Percentiles rank a stretch among this genome's conserved stretches.
phyloP scores from a whole-genome alignment of 495 filamentous ascomycete genomes.

The Halenospora varia region DNA sequence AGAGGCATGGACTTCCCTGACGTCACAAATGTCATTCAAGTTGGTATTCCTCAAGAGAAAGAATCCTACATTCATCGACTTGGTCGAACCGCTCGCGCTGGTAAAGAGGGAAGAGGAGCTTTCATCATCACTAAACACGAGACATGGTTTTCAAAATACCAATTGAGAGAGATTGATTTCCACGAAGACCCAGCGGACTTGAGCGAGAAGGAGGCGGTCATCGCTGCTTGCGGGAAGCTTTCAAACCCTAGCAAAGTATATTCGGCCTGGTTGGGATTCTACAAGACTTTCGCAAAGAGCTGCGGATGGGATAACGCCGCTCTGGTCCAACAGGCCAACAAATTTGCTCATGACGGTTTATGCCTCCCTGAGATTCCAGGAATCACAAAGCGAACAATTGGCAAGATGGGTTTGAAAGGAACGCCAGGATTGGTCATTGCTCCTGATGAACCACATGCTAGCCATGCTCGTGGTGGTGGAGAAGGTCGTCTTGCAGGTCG shows the following conservation, averaged over 20 bases:
- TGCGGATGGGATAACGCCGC: conserved; percentile 32
- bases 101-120: conserved; percentile 62
- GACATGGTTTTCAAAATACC: conserved; percentile 50
- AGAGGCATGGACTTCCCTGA: conserved; percentile 75
- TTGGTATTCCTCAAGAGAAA: conserved; percentile 54
- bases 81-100: conserved; percentile 68
- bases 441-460: conserved; percentile 22
- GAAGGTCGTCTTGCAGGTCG: conserved; percentile 11
- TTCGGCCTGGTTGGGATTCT: conserved; percentile 42
- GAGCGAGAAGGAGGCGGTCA: conserved; percentile 23
- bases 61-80: conserved; percentile 73
- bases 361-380: conserved; percentile 40
- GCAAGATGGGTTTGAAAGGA: conserved; percentile 52
- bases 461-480: conserved; percentile 11
- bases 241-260: conserved; percentile 29
- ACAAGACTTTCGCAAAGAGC: conserved; percentile 44
- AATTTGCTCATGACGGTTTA: conserved; percentile 37
- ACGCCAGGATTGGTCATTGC: conserved; percentile 32
- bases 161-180: conserved; percentile 33
- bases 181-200: conserved; percentile 27
- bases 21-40: conserved; percentile 69
- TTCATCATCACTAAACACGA: conserved; percentile 59
- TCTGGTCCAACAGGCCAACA: conserved; percentile 42
- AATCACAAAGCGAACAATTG: conserved; percentile 38
- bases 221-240: conserved; percentile 18